phyloP scores from a whole-genome alignment of 2,329 filamentous ascomycete genomes.

The Phyllosticta paracitricarpa region DNA sequence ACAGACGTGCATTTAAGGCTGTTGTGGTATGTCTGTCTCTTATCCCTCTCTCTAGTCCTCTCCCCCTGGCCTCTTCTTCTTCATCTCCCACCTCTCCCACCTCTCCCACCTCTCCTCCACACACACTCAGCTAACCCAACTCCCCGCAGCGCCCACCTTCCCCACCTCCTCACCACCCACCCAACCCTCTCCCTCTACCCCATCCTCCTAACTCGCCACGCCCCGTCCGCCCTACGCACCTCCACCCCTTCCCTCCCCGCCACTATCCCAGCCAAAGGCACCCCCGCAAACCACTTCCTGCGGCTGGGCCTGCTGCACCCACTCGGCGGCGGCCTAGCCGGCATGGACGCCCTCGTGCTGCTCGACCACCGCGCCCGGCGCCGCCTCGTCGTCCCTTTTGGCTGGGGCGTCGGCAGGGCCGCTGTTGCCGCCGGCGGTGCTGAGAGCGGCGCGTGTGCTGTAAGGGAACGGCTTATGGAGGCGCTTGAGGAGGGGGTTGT shows the following conservation, averaged over 20 bases:
- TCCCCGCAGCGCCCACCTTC: background rate
- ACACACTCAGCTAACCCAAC: background rate
- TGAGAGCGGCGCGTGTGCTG: slow-evolving; percentile 20
- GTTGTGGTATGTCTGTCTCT: slow-evolving; percentile 1
- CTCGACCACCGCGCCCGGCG: slow-evolving; percentile 27
- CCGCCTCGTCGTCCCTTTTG: slow-evolving; percentile 34
- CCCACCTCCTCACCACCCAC: background rate
- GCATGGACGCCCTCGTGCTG: slow-evolving; percentile 36
- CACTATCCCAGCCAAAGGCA: background rate
- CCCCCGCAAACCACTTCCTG: slow-evolving; percentile 27
- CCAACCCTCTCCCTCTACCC: slow-evolving; percentile 2
- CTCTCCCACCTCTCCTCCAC: background rate
- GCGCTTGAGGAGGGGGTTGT: background rate
- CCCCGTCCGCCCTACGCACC: background rate
- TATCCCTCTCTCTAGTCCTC: background rate
- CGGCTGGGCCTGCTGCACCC: slow-evolving; percentile 35
- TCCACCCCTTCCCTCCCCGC: background rate
- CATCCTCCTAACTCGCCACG: slow-evolving; percentile 3
- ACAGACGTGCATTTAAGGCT: slow-evolving; percentile 2
- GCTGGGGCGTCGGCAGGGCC: slow-evolving; percentile 34
- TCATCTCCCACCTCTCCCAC: background rate
- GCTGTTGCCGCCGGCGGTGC: slow-evolving; percentile 14
- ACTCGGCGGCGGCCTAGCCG: slow-evolving; percentile 33
- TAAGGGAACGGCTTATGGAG: slow-evolving; percentile 19
- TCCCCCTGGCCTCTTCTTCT: background rate